These are phyloP conservation scores for Huntiella decipiens DNA, from an alignment of 2,329 filamentous ascomycete genomes.

Conservation along the genomic window DNA sequence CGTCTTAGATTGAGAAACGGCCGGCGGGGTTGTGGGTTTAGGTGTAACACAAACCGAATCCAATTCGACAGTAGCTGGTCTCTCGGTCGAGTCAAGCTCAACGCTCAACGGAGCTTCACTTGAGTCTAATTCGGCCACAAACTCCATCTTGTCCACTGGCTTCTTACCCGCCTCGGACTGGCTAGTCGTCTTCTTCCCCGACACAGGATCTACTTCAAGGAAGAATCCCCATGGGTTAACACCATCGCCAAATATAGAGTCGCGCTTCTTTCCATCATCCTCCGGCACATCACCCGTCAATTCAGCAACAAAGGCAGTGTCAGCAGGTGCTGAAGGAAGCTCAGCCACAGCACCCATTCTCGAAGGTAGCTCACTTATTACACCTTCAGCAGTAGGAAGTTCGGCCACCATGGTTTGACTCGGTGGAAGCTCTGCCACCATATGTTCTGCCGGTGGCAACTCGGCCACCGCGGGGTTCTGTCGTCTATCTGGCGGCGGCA, in stretches of 20 bases:
- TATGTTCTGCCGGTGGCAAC: background rate
- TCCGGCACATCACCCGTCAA: slow-evolving; percentile 5
- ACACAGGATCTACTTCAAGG: slow-evolving; percentile 9
- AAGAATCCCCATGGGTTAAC: slow-evolving; percentile 13
- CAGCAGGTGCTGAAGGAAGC: background rate
- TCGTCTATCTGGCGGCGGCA: too few species aligned
- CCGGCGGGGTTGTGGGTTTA: too few species aligned
- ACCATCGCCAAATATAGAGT: background rate
- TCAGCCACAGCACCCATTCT: slow-evolving; percentile 5
- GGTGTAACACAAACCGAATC: too few species aligned
- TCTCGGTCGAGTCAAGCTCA: too few species aligned
- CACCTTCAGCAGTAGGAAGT: background rate
- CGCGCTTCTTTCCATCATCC: background rate
- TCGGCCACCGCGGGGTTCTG: background rate
- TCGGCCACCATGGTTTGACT: background rate
- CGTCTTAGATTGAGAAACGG: too few species aligned
- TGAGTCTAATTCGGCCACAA: background rate
- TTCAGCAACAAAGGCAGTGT: slow-evolving; percentile 4
- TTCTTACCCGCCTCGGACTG: background rate
- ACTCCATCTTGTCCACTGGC: background rate
- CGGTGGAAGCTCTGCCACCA: background rate
- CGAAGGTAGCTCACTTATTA: background rate
- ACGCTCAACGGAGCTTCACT: too few species aligned
- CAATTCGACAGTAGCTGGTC: too few species aligned
- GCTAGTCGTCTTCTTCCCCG: background rate